Conservation (phyloP, 1,284 basidiomycete species). For the Ustilago nuda region DNA sequence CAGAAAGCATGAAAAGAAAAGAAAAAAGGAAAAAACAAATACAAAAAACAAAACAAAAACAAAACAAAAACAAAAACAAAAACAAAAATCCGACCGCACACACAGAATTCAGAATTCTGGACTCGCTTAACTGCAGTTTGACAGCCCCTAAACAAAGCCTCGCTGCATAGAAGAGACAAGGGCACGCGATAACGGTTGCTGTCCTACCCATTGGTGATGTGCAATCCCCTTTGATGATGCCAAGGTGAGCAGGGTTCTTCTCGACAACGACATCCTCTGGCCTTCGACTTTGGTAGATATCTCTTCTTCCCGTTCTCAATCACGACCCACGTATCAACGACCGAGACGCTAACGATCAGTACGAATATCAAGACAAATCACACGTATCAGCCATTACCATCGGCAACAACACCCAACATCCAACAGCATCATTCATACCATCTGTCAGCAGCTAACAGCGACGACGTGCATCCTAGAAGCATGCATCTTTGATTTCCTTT, state of each 20-base stretch:
- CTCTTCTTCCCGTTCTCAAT: neutral
- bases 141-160: conserved; percentile 8
- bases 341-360: too few species aligned
- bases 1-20: too few species aligned
- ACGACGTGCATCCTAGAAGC: too few species aligned
- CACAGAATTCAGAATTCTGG: too few species aligned
- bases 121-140: neutral
- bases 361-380: too few species aligned
- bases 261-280: neutral
- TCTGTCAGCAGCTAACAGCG: too few species aligned
- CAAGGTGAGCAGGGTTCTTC: neutral
- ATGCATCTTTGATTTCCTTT: too few species aligned
- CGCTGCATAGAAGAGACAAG: neutral
- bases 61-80: neutral
- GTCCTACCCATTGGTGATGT: neutral
- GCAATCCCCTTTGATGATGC: neutral
- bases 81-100: neutral
- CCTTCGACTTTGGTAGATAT: neutral
- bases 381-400: too few species aligned
- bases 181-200: neutral
- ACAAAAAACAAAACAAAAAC: neutral
- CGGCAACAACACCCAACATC: too few species aligned
- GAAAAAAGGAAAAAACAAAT: neutral
- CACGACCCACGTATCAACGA: neutral
- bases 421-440: too few species aligned